Base-by-base conservation (phyloP, 106 monocot genomes). In the Gastrodia elata region DNA sequence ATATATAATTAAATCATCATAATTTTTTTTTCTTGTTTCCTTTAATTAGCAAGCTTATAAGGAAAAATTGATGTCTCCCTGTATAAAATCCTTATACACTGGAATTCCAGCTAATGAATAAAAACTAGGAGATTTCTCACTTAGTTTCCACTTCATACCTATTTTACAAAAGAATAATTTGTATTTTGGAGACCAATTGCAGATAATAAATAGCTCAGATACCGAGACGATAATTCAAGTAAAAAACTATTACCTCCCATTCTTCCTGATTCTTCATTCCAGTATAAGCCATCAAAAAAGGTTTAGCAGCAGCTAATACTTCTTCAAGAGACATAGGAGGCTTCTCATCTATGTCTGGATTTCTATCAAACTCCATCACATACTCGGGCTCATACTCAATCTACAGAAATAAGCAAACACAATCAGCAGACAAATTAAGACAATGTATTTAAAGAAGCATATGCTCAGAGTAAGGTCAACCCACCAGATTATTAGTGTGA, bases 311-410 rank as follows among this genome's bases (percentile, higher is more conserved):
- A 28, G 88, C 81, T 71, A 98, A 52, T 15, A 80, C 88, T 22
- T 98, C 98, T 11, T 55, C 72, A 5, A 98, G 80, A 4, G 91
- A 40, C 77, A 93, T 87, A 3, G 93, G 93, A 36, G 98, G 88
- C 71, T 84, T 91, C 82, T 98, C 98, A 70, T 98, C 98, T 3
- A 98, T 87, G 82, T 98, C 98, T 14, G 98, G 98, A 61, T 98
- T 90, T 14, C 22, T 86, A 41, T 83, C 82, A 46, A 98, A 93
- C 36, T 77, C 80, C 78, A 98, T 78, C 80, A 88, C 32, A 73
- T 91, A 98, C 80, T 98, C 98, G 32, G 98, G 98, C 77, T 98
- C 98, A 65, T 84, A 91, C 42, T 98, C 98, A 68, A 93, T 88
- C 98, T 98, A 72, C 76, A 77, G 8, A 72, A 77, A 77, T 2